These are phyloP conservation scores for Pseudonitzschia multistriata DNA, from an alignment of 108 stramenopile genomes.

Conservation along the genomic window DNA sequence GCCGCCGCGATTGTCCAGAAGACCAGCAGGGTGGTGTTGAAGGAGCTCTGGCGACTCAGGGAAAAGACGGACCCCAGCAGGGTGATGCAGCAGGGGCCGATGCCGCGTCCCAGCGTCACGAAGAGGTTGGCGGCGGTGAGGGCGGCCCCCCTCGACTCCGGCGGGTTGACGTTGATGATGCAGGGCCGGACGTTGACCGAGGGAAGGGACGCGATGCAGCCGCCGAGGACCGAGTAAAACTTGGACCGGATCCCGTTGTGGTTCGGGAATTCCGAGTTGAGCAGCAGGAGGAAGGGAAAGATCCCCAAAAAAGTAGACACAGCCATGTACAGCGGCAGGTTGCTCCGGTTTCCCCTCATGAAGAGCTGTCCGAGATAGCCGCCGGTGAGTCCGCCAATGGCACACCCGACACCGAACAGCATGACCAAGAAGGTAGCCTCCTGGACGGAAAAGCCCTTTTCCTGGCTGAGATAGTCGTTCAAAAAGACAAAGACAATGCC, in stretches of 20 bases:
- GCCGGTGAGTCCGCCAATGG: conserved; percentile 61
- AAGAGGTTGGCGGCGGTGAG: conserved; percentile 68
- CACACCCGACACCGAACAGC: conserved; percentile 60
- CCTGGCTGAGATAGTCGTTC: conserved; percentile 70
- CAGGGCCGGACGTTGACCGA: conserved; percentile 70
- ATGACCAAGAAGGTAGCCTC: conserved; percentile 60
- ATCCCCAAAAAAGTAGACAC: conserved; percentile 50
- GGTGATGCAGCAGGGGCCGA: conserved; percentile 59
- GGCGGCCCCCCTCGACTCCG: conserved; percentile 70
- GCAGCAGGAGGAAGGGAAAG: conserved; percentile 49
- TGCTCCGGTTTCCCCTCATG: conserved; percentile 33
- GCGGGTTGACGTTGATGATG: conserved; percentile 74
- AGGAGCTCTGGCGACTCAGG: conserved; percentile 40
- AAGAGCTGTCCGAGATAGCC: conserved; percentile 50
- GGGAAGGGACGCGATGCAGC: conserved; percentile 59
- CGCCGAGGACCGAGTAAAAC: conserved; percentile 43
- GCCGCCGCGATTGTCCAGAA: conserved; percentile 61
- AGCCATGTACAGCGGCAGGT: conserved; percentile 62
- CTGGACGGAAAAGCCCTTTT: conserved; percentile 57
- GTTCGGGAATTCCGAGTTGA: conserved; percentile 47
- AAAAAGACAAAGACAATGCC: conserved; percentile 70
- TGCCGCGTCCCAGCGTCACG: conserved; percentile 58
- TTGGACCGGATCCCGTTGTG: conserved; percentile 42
- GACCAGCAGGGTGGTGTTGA: conserved; percentile 52
- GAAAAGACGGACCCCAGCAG: conserved; percentile 37